Percentiles rank a stretch among this genome's conserved stretches.
phyloP scores from a whole-genome alignment of 805 yeast genomes.

The Cyberlindnera maritima region DNA sequence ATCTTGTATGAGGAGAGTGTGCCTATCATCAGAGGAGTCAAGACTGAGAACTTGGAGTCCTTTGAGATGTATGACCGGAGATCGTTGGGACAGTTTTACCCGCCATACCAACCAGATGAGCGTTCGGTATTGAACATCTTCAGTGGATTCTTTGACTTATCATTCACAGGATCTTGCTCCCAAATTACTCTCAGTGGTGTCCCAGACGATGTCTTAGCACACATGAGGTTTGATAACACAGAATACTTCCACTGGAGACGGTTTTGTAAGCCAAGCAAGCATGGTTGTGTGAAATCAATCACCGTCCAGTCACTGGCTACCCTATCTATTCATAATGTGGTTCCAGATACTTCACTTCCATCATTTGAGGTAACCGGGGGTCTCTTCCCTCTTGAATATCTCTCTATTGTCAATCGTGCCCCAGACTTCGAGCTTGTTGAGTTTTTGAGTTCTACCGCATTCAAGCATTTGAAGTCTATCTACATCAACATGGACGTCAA shows the following conservation, averaged over 20 bases:
- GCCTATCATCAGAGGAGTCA: slow-evolving; percentile 3
- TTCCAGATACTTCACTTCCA: background rate
- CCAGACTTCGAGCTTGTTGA: background rate
- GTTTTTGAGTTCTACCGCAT: background rate
- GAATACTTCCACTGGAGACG: slow-evolving; percentile 5
- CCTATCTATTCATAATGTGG: slow-evolving; percentile 1
- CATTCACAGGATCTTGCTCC: slow-evolving; percentile 1
- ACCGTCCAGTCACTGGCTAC: background rate
- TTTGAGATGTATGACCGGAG: slow-evolving; percentile 7
- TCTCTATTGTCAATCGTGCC: slow-evolving; percentile 1
- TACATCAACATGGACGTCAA: slow-evolving; percentile 3
- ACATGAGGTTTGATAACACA: background rate
- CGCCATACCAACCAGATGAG: slow-evolving; percentile 6
- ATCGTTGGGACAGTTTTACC: background rate
- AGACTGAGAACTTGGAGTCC: background rate
- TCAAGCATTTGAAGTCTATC: background rate
- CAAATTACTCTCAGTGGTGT: slow-evolving; percentile 7
- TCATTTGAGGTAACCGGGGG: background rate
- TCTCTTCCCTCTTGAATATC: background rate
- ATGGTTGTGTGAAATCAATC: background rate
- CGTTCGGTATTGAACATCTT: slow-evolving; percentile 1
- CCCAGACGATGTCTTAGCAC: slow-evolving; percentile 4
- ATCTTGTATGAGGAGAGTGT: slow-evolving; percentile 4
- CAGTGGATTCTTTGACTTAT: slow-evolving; percentile 4
- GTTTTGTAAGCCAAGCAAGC: slow-evolving; percentile 2